Percentiles rank a stretch among this genome's conserved stretches.
phyloP scores from a whole-genome alignment of 441 rosid species.

The Pelargonium citronellum region DNA sequence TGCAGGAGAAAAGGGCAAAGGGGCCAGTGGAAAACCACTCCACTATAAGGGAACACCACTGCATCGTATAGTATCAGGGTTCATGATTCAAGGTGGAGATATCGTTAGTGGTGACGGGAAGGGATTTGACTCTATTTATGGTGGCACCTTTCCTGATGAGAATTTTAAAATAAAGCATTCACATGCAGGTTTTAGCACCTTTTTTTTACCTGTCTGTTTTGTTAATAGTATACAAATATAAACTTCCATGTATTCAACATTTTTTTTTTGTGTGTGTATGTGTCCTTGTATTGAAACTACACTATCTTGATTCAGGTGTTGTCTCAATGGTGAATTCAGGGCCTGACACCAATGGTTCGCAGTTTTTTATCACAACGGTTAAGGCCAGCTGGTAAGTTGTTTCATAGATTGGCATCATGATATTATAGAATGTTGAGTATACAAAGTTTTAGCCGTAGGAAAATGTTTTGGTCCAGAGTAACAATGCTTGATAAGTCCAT shows the following conservation, averaged over 20 bases:
- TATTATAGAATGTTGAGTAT: no score
- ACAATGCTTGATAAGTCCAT: no score
- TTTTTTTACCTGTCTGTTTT: background rate
- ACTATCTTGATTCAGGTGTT: constrained; percentile 42
- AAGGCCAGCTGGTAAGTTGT: constrained; percentile 81
- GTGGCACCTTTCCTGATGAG: constrained; percentile 76
- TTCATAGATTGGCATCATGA: background rate
- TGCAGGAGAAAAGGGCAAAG: constrained; percentile 66
- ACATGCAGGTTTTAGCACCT: constrained; percentile 50
- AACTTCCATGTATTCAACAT: no score
- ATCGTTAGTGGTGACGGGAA: constrained; percentile 59
- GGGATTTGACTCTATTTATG: constrained; percentile 72
- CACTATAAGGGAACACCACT: constrained; percentile 74
- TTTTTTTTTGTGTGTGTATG: background rate
- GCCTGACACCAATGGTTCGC: constrained; percentile 84
- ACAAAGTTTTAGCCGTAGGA: no score
- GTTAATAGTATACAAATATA: background rate
- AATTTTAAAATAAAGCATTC: constrained; percentile 77
- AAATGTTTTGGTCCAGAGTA: no score
- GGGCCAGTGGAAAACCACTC: constrained; percentile 51
- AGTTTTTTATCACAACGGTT: constrained; percentile 81
- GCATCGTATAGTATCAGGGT: constrained; percentile 91
- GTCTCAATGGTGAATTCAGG: constrained; percentile 92
- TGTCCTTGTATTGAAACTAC: background rate
- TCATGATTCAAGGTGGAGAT: constrained; percentile 92